Evolutionary conservation across 176 grass and related monocot species (phyloP), one percentile per base, ranked within the genome.

Genomic region (Miscanthus lutarioriparius): DNA sequence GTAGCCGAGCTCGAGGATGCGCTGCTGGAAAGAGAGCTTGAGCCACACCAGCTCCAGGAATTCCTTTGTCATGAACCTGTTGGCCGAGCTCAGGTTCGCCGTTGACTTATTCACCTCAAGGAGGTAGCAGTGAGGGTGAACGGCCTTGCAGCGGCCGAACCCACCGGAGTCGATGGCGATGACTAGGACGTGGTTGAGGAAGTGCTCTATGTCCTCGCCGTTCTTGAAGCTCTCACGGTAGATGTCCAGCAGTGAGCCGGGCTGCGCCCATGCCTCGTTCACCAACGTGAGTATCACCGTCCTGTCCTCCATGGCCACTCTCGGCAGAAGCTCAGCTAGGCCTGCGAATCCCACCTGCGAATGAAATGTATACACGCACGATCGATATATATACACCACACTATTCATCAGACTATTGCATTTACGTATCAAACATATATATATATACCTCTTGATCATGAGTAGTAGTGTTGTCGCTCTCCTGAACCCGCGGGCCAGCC

Each of bases 11-110:
- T 92, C 76, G 0, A 97, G 83, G 40, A 97, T 51, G 4, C 54
- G 63, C 23, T 86, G 82, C 59, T 90, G 92, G 17, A 97, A 68
- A 5, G 78, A 66, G 12, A 94, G 58, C 79, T 89, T 92, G 45
- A 61, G 70, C 94, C 92, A 97, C 28, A 92, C 87, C 19, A 94
- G 82, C 68, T 97, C 87, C 7, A 94, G 15, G 84, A 89, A 97
- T 8, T 79, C 86, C 37, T 67, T 79, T 56, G 82, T 66, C 87
- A 80, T 89, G 80, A 80, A 94, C 26, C 33, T 39, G 44, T 85
- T 84, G 17, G 84, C 82, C 1, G 47, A 79, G 26, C 76, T 87
- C 38, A 92, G 59, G 75, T 85, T 44, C 6, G 41, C 9, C 2
- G 11, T 63, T 25, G 59, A 79, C 17, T 37, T 6, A 53, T 53